These are phyloP conservation scores for Naganishia vaughanmartiniae DNA, from an alignment of 768 basidiomycete genomes.

Conservation along the genomic window DNA sequence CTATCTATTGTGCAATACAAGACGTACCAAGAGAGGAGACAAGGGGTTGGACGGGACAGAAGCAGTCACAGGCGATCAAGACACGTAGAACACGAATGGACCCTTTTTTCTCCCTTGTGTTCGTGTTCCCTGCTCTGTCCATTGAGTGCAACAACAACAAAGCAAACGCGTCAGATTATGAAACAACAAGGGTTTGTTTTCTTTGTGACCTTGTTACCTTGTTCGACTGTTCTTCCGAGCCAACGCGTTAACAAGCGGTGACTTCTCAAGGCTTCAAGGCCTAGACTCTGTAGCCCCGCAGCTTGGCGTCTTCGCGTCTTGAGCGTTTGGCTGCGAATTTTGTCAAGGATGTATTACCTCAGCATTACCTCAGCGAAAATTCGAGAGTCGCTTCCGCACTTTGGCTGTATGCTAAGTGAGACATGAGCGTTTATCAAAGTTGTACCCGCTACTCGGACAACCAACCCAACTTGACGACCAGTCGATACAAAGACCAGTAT, in stretches of 20 bases:
- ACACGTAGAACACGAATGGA: too few relatives aligned
- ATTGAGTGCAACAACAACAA: neutral
- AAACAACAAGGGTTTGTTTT: neutral
- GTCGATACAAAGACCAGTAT: too few relatives aligned
- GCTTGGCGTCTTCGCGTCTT: neutral
- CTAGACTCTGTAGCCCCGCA: neutral
- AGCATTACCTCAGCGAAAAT: too few relatives aligned
- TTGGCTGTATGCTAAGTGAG: too few relatives aligned
- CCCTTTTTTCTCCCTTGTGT: too few relatives aligned
- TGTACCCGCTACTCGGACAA: too few relatives aligned
- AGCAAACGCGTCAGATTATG: neutral
- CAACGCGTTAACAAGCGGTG: conserved; percentile 1
- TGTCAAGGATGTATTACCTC: too few relatives aligned
- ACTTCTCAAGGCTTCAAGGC: neutral
- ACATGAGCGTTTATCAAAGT: too few relatives aligned
- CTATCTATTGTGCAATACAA: conserved; percentile 14
- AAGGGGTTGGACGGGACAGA: conserved; percentile 2
- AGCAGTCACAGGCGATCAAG: neutral
- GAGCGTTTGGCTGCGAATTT: neutral
- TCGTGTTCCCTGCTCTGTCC: neutral
- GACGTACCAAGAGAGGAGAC: neutral
- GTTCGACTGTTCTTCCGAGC: neutral
- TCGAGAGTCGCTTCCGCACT: too few relatives aligned
- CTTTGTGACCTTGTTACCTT: neutral
- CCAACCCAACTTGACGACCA: too few relatives aligned